Evolutionary conservation across 2,329 filamentous ascomycete genomes (phyloP), one percentile per base, ranked within the genome.

Genomic region (Furcasterigmium furcatum): DNA sequence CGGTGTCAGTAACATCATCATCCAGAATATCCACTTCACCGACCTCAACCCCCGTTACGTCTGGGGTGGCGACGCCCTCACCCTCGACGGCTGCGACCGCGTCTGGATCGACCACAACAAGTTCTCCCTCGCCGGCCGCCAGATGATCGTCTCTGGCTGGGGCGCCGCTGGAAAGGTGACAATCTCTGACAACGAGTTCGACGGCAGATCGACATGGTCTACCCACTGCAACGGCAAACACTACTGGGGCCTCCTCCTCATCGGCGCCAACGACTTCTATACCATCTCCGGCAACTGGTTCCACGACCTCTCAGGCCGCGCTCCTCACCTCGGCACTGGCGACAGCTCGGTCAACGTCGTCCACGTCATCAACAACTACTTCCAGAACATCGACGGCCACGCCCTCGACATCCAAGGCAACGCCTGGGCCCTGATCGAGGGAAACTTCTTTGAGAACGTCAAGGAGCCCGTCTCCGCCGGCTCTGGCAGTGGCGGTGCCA

Each of bases 371-470:
- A 60, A 60, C 52, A 60, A 60, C 57, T 55, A 56, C 45, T 59
- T 59, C 38, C 52, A 55, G 44, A 53, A 55, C 39, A 58, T 59
- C 45, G 46, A 54, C 16, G 58, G 58, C 18, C 78, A 81, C 57
- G 77, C 71, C 16, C 66, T 71, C 16, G 77, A 82, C 62, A 80
- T 65, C 47, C 64, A 78, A 51, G 72, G 55, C 18, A 55, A 64
- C 35, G 51, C 49, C 4, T 58, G 43, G 1, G 52, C 55, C 0
- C 54, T 61, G 5, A 42, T 61, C 1, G 58, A 61, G 48, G 58
- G 58, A 12, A 61, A 61, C 22, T 63, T 65, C 45, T 73, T 74
- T 54, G 57, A 65, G 35, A 55, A 63, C 10, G 67, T 73, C 41
- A 59, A 61, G 9, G 67, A 63, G 10, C 67, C 69, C 14, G 51